Conservation (phyloP, 306 rosid species). For the Castanea sativa region DNA sequence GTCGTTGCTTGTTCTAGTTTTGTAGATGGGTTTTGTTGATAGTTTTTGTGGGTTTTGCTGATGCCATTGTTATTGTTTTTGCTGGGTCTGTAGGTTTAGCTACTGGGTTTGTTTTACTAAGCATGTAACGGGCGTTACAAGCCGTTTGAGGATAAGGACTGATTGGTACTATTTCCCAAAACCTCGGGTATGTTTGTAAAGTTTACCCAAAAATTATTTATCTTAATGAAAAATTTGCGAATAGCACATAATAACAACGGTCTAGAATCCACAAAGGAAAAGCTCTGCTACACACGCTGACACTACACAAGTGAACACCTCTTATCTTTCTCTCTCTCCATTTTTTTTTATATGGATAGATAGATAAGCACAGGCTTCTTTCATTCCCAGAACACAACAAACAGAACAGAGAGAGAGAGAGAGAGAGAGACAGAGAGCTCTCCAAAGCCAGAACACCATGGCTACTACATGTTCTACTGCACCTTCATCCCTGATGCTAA, state of each 20-base stretch:
- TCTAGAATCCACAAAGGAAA: neutral
- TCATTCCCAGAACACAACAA: neutral
- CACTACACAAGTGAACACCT: neutral
- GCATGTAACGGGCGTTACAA: too few species aligned
- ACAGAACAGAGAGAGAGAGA: too few species aligned
- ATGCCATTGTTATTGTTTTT: too few species aligned
- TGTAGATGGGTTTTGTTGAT: too few species aligned
- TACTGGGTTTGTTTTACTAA: too few species aligned
- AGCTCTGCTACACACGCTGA: neutral
- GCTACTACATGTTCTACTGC: constrained; percentile 59
- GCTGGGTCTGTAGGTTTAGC: too few species aligned
- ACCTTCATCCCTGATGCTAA: constrained; percentile 64
- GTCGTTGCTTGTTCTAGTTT: too few species aligned
- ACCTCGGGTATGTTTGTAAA: too few species aligned
- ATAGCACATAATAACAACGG: neutral
- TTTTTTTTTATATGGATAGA: constrained; percentile 13
- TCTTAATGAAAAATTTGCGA: neutral
- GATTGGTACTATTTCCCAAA: too few species aligned
- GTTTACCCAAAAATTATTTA: too few species aligned
- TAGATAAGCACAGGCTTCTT: neutral
- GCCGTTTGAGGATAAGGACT: too few species aligned
- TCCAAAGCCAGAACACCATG: neutral
- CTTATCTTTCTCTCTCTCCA: constrained; percentile 20
- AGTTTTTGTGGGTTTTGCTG: too few species aligned
- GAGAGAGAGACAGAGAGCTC: neutral